Evolutionary conservation across 179 eudicot species (phyloP).

Genomic region (Pouteria campechiana): DNA sequence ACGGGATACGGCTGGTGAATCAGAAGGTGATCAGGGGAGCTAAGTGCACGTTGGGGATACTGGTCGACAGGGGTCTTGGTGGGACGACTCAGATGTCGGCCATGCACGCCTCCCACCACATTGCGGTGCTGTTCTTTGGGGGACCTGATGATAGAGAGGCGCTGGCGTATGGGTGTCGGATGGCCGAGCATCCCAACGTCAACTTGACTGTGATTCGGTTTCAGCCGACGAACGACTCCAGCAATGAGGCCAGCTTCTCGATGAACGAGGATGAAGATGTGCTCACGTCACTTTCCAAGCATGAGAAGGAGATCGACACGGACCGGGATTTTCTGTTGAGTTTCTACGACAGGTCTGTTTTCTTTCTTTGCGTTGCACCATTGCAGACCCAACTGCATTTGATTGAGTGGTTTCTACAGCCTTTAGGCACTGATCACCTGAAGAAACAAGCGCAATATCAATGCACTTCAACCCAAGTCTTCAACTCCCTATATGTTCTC

Average conservation of each 20-base stretch:
- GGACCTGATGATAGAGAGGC: constrained; percentile 78
- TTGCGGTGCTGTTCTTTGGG: constrained; percentile 58
- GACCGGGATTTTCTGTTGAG: constrained; percentile 55
- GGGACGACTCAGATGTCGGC: constrained; percentile 22
- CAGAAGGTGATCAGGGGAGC: constrained; percentile 81
- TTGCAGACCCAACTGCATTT: neutral
- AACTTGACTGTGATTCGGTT: constrained; percentile 73
- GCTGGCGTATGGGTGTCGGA: constrained; percentile 48
- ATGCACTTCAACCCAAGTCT: no score
- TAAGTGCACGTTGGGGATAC: constrained; percentile 65
- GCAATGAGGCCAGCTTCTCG: constrained; percentile 37
- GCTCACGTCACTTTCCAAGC: constrained; percentile 63
- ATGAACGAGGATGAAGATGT: constrained; percentile 41
- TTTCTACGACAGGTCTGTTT: constrained; percentile 60
- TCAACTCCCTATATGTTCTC: no score
- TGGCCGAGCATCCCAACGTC: constrained; percentile 55
- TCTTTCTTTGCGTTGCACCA: no score
- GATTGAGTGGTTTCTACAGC: neutral
- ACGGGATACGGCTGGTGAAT: constrained; percentile 59
- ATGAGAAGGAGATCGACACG: constrained; percentile 48
- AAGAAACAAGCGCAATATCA: no score
- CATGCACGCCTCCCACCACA: constrained; percentile 32
- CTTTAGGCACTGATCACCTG: no score
- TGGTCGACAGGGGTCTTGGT: constrained; percentile 72
- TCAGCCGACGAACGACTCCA: constrained; percentile 26